These are phyloP conservation scores for Thyridium curvatum DNA, from an alignment of 2,329 filamentous ascomycete species.

Conservation along the genomic window DNA sequence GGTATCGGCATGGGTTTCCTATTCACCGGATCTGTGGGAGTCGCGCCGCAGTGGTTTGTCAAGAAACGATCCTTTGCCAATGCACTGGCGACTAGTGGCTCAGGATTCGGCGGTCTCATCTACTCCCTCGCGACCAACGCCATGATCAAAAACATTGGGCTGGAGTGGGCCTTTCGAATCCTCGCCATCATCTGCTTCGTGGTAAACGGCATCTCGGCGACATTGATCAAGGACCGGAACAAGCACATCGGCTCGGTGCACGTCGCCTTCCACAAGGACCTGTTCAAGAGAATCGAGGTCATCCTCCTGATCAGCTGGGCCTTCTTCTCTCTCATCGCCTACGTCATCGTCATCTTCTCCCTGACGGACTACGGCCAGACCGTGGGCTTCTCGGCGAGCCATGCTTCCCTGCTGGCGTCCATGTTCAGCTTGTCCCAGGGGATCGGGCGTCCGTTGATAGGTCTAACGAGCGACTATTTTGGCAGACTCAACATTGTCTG, in stretches of 20 bases:
- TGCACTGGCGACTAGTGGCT: constrained; percentile 61
- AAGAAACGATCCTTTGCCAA: constrained; percentile 64
- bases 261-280: constrained; percentile 54
- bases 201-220: constrained; percentile 56
- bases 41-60: constrained; percentile 70
- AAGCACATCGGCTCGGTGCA: constrained; percentile 62
- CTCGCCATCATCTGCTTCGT: constrained; percentile 57
- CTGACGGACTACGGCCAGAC: constrained; percentile 66
- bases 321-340: constrained; percentile 66
- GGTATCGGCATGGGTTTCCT: constrained; percentile 74
- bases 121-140: constrained; percentile 63
- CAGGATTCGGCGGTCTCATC: constrained; percentile 65
- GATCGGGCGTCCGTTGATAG: constrained; percentile 65
- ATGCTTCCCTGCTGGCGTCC: constrained; percentile 67
- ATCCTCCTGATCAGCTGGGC: constrained; percentile 60
- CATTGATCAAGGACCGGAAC: constrained; percentile 67
- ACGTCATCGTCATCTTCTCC: constrained; percentile 71
- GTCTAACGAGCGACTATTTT: constrained; percentile 62
- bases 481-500: constrained; percentile 70
- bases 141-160: constrained; percentile 58
- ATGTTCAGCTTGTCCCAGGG: constrained; percentile 64
- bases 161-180: constrained; percentile 62
- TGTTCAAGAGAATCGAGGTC: constrained; percentile 59
- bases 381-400: constrained; percentile 59
- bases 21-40: constrained; percentile 62